Base-by-base conservation (phyloP, 768 basidiomycete genomes). In the Candolleomyces eurysporus region DNA sequence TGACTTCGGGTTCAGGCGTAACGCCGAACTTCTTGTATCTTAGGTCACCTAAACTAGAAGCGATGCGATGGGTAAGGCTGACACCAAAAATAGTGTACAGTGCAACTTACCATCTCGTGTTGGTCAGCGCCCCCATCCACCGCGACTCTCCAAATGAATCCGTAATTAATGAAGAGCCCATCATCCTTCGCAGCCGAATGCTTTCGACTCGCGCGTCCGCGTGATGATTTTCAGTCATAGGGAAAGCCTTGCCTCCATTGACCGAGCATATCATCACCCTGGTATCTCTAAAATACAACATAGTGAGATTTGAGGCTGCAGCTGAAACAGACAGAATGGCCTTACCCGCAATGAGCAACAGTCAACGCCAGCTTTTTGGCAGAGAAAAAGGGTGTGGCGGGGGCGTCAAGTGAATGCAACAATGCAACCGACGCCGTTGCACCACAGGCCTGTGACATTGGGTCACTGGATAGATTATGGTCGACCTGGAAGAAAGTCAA, bases 181-280 rank as follows among this genome's bases (percentile, higher is more conserved):
- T 94, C 86, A 94, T 91, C 58, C 91, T 83, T 36, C 96, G 84
- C 58, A 99, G 76, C 48, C 97, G 82, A 48, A 86, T 87, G 32
- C 91, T 85, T 72, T 99, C 97, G 10, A 92, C 81, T 39, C 87
- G 87, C 22, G 92, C 84, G 67, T 98, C 96, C n/a, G 94, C 90
- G 71, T 98, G 96, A 70, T 99, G 97, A 31, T 86, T 89, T 76
- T 98, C 94, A 0, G 97, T 97, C 84, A 98, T 91, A 1, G 92
- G 84, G 50, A 83, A 76, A n/a, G 88, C 92, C 49, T 79, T 76
- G 1, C 94, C 95, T 32, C 83, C 84, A 19, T 87, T 76, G 0
- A 87, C 86, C 6, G 89, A 81, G 61, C 92, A 92, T 45, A 99
- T 75, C 13, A 98, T 72, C 5, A 95, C 92, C 42, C 94, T 85